Evolutionary conservation across 257 asterid genomes (phyloP).

Genomic region (Nicotiana paniculata): DNA sequence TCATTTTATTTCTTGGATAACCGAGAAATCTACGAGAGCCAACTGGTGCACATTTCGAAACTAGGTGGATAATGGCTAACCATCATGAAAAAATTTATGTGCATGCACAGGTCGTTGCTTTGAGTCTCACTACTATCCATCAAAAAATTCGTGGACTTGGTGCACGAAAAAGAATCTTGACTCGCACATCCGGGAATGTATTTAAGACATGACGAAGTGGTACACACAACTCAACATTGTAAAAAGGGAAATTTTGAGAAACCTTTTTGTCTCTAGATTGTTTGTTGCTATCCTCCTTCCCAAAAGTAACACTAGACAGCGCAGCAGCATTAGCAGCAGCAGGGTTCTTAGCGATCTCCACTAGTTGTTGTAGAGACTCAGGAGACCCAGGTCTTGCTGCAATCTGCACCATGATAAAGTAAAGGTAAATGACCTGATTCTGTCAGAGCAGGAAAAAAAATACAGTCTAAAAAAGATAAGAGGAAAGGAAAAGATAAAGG

Average conservation of each 20-base stretch:
- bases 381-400: conserved; percentile 99
- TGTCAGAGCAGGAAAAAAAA: neutral
- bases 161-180: too few species aligned
- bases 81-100: neutral
- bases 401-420: conserved; percentile 40
- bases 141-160: too few species aligned
- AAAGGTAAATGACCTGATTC: neutral
- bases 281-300: conserved; percentile 55
- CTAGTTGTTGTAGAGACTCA: conserved; percentile 76
- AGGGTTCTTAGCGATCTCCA: conserved; percentile 93
- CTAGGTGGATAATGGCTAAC: neutral
- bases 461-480: neutral
- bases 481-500: neutral
- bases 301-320: conserved; percentile 43
- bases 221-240: neutral
- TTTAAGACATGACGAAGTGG: neutral
- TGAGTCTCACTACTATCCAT: too few species aligned
- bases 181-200: too few species aligned
- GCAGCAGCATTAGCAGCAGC: conserved; percentile 35
- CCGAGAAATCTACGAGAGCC: neutral
- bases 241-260: neutral
- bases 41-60: neutral
- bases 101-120: neutral
- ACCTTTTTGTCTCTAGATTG: conserved; percentile 80
- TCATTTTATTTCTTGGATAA: neutral